Evolutionary conservation across 768 basidiomycete genomes (phyloP), one percentile per base, ranked within the genome.

Genomic region (Auriscalpium orientale): DNA sequence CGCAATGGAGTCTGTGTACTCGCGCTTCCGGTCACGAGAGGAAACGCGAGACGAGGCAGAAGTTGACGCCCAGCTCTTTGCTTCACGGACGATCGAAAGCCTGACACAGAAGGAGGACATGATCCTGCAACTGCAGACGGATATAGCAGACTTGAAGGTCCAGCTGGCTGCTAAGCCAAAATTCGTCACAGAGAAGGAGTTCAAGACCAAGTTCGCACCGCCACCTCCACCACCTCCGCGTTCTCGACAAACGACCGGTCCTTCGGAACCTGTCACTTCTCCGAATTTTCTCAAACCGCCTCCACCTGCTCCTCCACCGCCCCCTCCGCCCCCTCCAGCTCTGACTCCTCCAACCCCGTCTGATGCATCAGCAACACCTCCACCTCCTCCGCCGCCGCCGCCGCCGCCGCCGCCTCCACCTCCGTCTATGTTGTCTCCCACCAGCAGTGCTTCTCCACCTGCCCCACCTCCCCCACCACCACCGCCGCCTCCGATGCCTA

Each of bases 1-100:
- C 13, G 88, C 91, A n/a, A 74, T 97, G 38, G 90, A 93, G 68
- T 87, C 89, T 8, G 87, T 95, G 5, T 91, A 91, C 68, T 84
- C 84, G 11, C 79, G 88, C n/a, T 87, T 94, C 67, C 75, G 79
- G 6, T 74, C 79, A 6, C 70, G 79, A 46, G 79, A 81, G 63
- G 82, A 85, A 62, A 65, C 65, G 22, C 71, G 76, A 46, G 77
- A 79, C 50, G 75, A 68, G 49, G 69, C 75, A 0, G 81, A 82
- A 49, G 66, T 85, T 49, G 87, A 91, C 62, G 79, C 87, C 3
- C 80, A 85, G 54, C 63, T 75, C 12, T 85, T 95, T 59, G 89
- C 84, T 0, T 77, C 75, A n/a, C 80, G 79, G 36, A 79, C 84
- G 2, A 83, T 95, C 36, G 86, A 89, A 53, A 79, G 77, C 33